Evolutionary conservation across 345 rosid species (phyloP).

Genomic region (Aethionema arabicum): DNA sequence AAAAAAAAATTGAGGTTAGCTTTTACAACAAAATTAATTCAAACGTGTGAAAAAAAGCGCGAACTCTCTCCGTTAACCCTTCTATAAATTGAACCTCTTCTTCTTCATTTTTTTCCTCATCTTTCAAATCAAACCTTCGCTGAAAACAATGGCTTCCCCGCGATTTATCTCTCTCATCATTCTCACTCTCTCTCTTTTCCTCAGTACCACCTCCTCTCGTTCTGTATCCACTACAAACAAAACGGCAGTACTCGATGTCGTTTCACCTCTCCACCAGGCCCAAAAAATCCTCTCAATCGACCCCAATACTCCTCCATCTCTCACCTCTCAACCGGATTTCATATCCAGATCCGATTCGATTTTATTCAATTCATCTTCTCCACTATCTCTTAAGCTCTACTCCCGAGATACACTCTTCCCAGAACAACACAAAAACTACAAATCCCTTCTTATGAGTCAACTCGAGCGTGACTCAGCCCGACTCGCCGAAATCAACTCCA

Average conservation of each 20-base stretch:
- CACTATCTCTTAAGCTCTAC: constrained; percentile 52
- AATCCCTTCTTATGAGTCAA: constrained; percentile 52
- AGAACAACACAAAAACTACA: constrained; percentile 55
- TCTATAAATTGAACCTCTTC: constrained; percentile 29
- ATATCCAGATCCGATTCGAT: constrained; percentile 25
- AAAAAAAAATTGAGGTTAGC: too few species aligned
- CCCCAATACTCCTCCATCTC: constrained; percentile 33
- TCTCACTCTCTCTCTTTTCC: constrained; percentile 17
- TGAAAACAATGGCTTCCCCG: constrained; percentile 25
- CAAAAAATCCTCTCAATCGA: constrained; percentile 45
- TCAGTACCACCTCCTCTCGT: constrained; percentile 44
- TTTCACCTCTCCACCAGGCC: constrained; percentile 52
- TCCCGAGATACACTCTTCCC: constrained; percentile 56
- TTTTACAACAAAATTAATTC: constrained; percentile 26
- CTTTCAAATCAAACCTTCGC: constrained; percentile 23
- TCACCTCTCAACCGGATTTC: constrained; percentile 13
- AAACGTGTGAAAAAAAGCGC: neutral
- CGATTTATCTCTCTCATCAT: constrained; percentile 22
- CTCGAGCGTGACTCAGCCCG: constrained; percentile 80
- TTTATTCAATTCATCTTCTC: constrained; percentile 40
- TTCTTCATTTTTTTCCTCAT: neutral
- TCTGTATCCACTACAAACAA: constrained; percentile 29
- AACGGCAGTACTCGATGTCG: constrained; percentile 48
- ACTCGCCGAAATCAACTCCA: constrained; percentile 45
- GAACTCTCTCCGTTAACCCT: constrained; percentile 20